phyloP scores from a whole-genome alignment of 2,329 filamentous ascomycete genomes.

The Penicillium sclerotiorum region DNA sequence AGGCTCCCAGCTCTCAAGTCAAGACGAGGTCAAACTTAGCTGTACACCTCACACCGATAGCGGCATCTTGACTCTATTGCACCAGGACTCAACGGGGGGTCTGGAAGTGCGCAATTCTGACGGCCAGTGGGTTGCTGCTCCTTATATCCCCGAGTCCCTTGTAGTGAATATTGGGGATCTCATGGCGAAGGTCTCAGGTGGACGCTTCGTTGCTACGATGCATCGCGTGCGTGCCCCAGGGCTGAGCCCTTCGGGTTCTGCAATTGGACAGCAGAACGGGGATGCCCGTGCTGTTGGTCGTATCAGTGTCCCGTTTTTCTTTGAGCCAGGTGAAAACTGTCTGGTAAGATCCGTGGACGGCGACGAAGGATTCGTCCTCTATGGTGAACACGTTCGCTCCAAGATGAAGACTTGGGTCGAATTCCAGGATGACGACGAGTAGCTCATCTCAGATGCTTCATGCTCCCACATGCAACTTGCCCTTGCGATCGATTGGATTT shows the following conservation, averaged over 20 bases:
- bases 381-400: conserved; percentile 46
- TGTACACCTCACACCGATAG: conserved; percentile 43
- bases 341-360: conserved; percentile 42
- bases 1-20: not conserved
- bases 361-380: conserved; percentile 35
- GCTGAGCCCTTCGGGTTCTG: not conserved
- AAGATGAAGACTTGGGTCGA: conserved; percentile 52
- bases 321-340: conserved; percentile 49
- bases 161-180: conserved; percentile 52
- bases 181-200: conserved; percentile 46
- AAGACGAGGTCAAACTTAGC: conserved; percentile 20
- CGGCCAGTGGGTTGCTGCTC: conserved; percentile 46
- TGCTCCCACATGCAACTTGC: not conserved
- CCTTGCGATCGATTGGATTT: not conserved
- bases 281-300: conserved; percentile 28
- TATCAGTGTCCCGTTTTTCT: conserved; percentile 53
- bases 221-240: conserved; percentile 45
- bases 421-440: conserved; percentile 39
- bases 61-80: conserved; percentile 52
- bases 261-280: not conserved
- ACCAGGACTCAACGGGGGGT: conserved; percentile 51
- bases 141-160: conserved; percentile 44
- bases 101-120: conserved; percentile 50
- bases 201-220: conserved; percentile 48
- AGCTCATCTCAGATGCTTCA: not conserved